Percentiles rank a stretch among this genome's conserved stretches.
Conservation (phyloP, 768 basidiomycete species). For the Chalciporus pseudorubinellus region DNA sequence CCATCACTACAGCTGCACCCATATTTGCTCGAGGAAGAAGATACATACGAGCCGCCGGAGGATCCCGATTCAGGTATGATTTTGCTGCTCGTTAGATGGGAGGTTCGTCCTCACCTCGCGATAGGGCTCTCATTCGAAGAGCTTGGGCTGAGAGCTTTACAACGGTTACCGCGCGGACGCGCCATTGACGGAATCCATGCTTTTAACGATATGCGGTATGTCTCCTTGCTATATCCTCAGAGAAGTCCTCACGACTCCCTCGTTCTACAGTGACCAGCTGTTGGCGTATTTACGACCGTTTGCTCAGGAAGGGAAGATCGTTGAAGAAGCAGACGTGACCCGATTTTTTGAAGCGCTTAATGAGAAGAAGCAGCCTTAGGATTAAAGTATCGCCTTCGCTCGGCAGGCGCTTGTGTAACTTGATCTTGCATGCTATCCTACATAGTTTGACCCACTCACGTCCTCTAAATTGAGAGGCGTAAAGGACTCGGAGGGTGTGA, state of each 20-base stretch:
- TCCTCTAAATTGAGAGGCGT: no score
- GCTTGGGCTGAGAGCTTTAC: conserved; percentile 76
- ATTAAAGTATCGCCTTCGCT: background rate
- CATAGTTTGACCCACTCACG: no score
- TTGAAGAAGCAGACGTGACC: conserved; percentile 68
- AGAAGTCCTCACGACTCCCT: background rate
- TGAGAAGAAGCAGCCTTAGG: conserved; percentile 25
- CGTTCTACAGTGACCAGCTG: conserved; percentile 57
- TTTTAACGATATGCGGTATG: conserved; percentile 80
- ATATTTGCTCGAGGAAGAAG: conserved; percentile 74
- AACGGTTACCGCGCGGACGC: conserved; percentile 70
- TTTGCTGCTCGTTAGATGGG: background rate
- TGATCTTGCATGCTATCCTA: no score
- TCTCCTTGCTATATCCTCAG: background rate
- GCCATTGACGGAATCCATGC: conserved; percentile 83
- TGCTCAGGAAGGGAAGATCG: conserved; percentile 72
- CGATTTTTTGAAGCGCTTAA: conserved; percentile 59
- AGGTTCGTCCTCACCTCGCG: background rate
- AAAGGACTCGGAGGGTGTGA: no score
- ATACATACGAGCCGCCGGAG: conserved; percentile 81
- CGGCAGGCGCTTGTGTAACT: background rate
- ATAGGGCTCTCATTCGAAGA: conserved; percentile 78
- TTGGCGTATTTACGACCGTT: conserved; percentile 74
- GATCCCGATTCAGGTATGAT: conserved; percentile 77
- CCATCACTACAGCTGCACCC: conserved; percentile 50